Percentiles rank a stretch among this genome's conserved stretches.
Evolutionary conservation across 73 alveolate genomes (phyloP).

Genomic region (Blepharisma stoltei): DNA sequence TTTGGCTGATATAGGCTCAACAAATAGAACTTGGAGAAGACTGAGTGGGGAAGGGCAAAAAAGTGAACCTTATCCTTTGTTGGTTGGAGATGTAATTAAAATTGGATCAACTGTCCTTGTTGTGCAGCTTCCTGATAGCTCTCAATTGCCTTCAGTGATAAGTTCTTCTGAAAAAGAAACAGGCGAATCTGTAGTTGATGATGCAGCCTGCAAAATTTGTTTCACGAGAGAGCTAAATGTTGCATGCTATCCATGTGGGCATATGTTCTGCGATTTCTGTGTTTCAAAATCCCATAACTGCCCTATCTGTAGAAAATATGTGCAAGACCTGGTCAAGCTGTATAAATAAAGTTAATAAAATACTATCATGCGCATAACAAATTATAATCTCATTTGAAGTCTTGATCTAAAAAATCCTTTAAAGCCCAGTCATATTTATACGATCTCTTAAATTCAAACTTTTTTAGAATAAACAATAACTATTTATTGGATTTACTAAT

Average conservation of each 20-base stretch:
- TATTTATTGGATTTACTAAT: no score
- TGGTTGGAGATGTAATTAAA: conserved; percentile 54
- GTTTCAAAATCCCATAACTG: conserved; percentile 51
- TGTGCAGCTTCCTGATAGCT: conserved; percentile 16
- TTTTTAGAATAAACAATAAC: no score
- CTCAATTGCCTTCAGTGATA: not conserved
- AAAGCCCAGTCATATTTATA: no score
- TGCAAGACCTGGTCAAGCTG: conserved; percentile 54
- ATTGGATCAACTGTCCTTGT: conserved; percentile 31
- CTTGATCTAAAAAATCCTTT: no score
- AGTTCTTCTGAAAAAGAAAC: not conserved
- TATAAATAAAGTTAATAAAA: conserved; percentile 35
- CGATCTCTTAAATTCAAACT: no score
- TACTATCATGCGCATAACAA: no score
- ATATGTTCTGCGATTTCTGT: conserved; percentile 58
- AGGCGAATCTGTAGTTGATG: conserved; percentile 2
- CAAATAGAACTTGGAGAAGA: conserved; percentile 75
- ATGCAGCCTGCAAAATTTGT: conserved; percentile 53
- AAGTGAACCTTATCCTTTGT: conserved; percentile 42
- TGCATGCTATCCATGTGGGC: conserved; percentile 72
- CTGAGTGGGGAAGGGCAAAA: conserved; percentile 63
- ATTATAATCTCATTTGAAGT: no score
- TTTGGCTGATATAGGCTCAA: conserved; percentile 68
- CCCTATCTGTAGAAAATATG: conserved; percentile 63
- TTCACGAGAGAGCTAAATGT: conserved; percentile 55